Evolutionary conservation across 1,284 basidiomycete genomes (phyloP), one percentile per base, ranked within the genome.

Genomic region (Pseudozyma pruni): DNA sequence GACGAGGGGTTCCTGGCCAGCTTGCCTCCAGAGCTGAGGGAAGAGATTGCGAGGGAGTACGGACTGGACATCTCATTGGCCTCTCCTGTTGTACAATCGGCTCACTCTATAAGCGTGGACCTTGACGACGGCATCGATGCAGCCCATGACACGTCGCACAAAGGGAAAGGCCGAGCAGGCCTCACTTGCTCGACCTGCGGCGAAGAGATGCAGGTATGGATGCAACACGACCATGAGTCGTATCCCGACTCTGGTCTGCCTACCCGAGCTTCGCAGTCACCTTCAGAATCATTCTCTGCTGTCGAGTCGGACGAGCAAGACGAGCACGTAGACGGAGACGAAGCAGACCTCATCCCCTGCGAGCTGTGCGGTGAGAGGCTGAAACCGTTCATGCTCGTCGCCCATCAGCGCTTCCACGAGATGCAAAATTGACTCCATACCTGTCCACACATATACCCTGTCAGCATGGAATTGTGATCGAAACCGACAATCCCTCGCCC

Each of bases 161-260:
- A 52, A 39, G 53, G 41, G 23, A 47, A 50, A 17, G 38, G 27
- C 16, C 41, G 43, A 39, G 42, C 41, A 2, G 20, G 29, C 14
- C 19, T 60, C 43, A 35, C 13, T 11, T 76, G 74, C 34, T 11
- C 32, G 2, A 8, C 39, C 2, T 76, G 74, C 25, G 74, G 60
- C 9, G 32, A 53, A 16, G 44, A 27, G 35, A 74, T 75, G 72
- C 38, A 48, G 23, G 51, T 72, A 0, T 79, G 70, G 70, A 69
- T 79, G 42, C 76, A 76, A 60, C 76, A 79, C 55, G 76, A 79
- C 42, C 75, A 79, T 37, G 73, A 68, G 8, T 25, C 49, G 17
- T 78, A 67, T 46, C 75, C 74, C 16, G 8, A 42, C 16, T 31
- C 47, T 0, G 75, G 75, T 11, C 35, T 76, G 10, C 74, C 75